Base-by-base conservation (phyloP, 768 basidiomycete genomes). In the Russula griseocarnosa region DNA sequence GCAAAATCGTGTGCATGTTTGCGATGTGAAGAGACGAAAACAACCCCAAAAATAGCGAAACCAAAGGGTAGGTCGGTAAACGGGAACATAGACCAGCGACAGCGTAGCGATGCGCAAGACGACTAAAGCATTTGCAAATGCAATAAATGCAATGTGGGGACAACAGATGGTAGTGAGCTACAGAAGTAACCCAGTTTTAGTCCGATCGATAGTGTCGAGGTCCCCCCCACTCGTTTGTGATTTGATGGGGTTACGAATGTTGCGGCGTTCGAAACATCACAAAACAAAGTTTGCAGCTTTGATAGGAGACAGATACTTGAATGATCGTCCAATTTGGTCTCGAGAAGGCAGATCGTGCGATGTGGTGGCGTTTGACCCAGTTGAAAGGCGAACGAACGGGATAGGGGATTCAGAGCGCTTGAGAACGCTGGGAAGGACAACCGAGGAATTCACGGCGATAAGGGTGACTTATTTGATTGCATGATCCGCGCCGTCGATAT, bases 401-500 rank as follows among this genome's bases (percentile, higher is more conserved):
- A 28, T 22, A n/a, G 28, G 58, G 38, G 28, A 28, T n/a, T 24
- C 24, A 49, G 28, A 44, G 24, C 60, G 60, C 52, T 32, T 36
- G 11, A 34, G 51, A 54, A 42, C 18, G 40, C 13, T 11, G 47
- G 13, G 47, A 38, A 16, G 44, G 40, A 14, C 10, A 26, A 13
- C 50, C 36, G 26, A 49, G 26, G 9, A 32, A 47, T 49, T 60
- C 49, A 32, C 50, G 59, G 64, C 50, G 64, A 61, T 56, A 65
- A 61, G 40, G 55, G 60, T 55, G 55, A 65, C 54, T 55, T 47
- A 51, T 55, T 40, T 18, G 58, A 51, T 60, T 51, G 63, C 24
- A 61, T 65, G 63, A 65, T 65, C 63, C 63, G 64, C 64, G 59
- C 64, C 64, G 52, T 61, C 59, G 59, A 56, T 57, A 52, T 44